phyloP scores from a whole-genome alignment of 2,329 filamentous ascomycete genomes.

The Massarina eburnea region DNA sequence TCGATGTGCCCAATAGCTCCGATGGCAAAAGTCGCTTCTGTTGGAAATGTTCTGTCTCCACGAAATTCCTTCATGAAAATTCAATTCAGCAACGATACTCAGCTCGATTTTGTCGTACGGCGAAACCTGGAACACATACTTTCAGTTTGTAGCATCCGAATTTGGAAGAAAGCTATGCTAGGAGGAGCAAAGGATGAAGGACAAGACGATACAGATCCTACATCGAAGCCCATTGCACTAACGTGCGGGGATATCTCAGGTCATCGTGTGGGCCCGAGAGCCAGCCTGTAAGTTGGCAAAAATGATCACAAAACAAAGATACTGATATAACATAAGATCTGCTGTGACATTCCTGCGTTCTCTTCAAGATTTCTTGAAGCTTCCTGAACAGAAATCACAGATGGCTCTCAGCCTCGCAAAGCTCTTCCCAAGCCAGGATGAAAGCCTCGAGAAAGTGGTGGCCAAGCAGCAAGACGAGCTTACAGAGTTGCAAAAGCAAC shows the following conservation, averaged over 20 bases:
- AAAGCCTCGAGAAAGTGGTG: too few species aligned
- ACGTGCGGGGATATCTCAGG: slow-evolving; percentile 16
- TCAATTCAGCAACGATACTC: background rate
- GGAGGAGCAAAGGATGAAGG: background rate
- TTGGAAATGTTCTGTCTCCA: background rate
- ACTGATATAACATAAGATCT: too few species aligned
- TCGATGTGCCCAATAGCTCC: too few species aligned
- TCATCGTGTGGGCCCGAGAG: slow-evolving; percentile 5
- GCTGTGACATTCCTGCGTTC: slow-evolving; percentile 2
- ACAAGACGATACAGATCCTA: background rate
- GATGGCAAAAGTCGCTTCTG: too few species aligned
- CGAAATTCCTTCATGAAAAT: background rate
- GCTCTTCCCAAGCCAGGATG: too few species aligned
- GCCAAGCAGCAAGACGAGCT: too few species aligned
- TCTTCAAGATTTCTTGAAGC: too few species aligned
- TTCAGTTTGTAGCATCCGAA: slow-evolving; percentile 11
- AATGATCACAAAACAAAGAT: too few species aligned
- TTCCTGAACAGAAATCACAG: too few species aligned
- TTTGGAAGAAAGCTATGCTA: background rate
- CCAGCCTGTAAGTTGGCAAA: slow-evolving; percentile 7
- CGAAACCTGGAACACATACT: slow-evolving; percentile 14
- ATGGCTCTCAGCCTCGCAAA: too few species aligned
- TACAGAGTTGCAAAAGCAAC: too few species aligned
- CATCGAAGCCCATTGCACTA: slow-evolving; percentile 6
- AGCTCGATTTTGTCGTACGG: slow-evolving; percentile 7